Conservation (phyloP, 306 rosid species). For the Dalbergia cochinchinensis region DNA sequence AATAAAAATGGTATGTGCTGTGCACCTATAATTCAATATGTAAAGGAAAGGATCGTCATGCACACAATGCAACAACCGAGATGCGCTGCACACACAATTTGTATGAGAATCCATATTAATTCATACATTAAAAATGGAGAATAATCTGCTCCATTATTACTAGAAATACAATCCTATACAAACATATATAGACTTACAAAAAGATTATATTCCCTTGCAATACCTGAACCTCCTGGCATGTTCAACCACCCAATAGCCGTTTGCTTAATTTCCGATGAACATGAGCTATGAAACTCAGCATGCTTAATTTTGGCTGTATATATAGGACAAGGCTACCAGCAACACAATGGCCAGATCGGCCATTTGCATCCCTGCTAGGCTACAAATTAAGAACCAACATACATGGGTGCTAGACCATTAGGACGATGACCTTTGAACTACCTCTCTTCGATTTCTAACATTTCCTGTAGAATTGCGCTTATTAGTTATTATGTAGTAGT, state of each 20-base stretch:
- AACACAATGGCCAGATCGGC: conserved; percentile 6
- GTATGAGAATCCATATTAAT: not conserved
- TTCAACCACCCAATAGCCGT: no score
- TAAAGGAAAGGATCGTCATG: not conserved
- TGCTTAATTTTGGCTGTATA: not conserved
- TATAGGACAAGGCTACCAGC: conserved; percentile 3
- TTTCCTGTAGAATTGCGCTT: not conserved
- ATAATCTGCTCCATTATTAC: not conserved
- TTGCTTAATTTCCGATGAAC: not conserved
- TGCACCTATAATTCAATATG: not conserved
- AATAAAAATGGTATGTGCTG: not conserved
- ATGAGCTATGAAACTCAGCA: not conserved
- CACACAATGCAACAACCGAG: not conserved
- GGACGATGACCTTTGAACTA: conserved; percentile 39
- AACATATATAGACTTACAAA: no score
- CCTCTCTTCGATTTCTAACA: not conserved
- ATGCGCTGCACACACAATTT: not conserved
- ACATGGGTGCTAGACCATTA: not conserved
- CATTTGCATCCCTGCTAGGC: conserved; percentile 24
- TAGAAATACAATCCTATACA: not conserved
- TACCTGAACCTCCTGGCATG: no score
- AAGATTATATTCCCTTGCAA: no score
- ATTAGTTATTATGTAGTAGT: no score
- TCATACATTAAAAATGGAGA: not conserved
- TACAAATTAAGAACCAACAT: conserved; percentile 20